Evolutionary conservation across 2,329 filamentous ascomycete genomes (phyloP).

Genomic region (Raffaelea arxii): DNA sequence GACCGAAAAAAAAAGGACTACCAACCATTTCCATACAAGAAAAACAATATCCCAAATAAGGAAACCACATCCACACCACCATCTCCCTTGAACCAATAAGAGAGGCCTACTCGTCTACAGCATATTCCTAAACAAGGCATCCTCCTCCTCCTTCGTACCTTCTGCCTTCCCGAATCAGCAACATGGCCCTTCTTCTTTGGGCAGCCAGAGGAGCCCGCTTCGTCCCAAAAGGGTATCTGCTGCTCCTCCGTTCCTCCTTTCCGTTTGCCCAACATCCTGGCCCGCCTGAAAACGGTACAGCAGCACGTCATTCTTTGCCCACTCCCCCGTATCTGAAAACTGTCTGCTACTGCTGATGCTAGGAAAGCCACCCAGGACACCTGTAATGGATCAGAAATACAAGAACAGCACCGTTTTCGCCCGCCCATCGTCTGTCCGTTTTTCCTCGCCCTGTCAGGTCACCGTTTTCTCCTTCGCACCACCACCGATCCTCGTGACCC

Average conservation of each 20-base stretch:
- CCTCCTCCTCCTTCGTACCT: no score
- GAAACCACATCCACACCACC: not conserved
- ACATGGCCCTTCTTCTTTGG: no score
- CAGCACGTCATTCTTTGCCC: no score
- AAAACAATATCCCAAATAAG: not conserved
- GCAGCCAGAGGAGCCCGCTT: no score
- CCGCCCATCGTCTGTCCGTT: not conserved
- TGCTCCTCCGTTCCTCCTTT: no score
- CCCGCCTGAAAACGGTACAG: no score
- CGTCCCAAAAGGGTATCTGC: no score
- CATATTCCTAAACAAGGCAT: no score
- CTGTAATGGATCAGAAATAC: not conserved
- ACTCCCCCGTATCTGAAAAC: no score
- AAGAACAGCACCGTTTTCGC: not conserved
- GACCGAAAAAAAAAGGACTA: not conserved
- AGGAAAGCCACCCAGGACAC: not conserved
- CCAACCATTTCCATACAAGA: not conserved
- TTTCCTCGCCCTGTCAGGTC: not conserved
- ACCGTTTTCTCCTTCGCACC: constrained; percentile 8
- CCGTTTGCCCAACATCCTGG: no score
- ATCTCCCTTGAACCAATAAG: constrained; percentile 3
- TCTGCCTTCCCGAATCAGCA: no score
- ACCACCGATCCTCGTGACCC: not conserved
- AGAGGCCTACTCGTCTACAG: constrained; percentile 3
- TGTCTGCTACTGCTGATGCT: no score